Base-by-base conservation (phyloP, 2,329 filamentous ascomycete genomes). In the Diaporthe sp. region DNA sequence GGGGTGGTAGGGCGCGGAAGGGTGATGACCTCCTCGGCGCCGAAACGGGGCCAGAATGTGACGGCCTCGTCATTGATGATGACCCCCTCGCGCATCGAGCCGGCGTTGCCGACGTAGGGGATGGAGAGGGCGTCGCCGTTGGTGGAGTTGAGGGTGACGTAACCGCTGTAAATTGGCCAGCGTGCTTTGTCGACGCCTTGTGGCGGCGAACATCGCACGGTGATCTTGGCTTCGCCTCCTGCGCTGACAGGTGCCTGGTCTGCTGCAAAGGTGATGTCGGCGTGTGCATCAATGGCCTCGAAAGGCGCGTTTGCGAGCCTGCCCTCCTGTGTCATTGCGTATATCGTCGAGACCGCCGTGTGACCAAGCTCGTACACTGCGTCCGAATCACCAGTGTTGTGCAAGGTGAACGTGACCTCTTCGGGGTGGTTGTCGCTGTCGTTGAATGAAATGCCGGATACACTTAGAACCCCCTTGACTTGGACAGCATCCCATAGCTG, bases 401-500 rank as follows among this genome's bases (percentile, higher is more conserved):
- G 57, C 57, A 61, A 15, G 34, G 13, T 61, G 57, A 61, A 61
- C 0, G 57, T 61, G 22, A 61, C 34, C 22, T 61, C 53, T 34
- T 57, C 57, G 22, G 34, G 57, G 34, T 61, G 57, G 34, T 61
- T 25, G 57, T 39, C 57, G 57, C 57, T 61, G 57, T 61, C 57
- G 34, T 42, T 61, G 57, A 61, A 61, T 3, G 57, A 61, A n/a
- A 61, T 61, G 57, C 34, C 34, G 22, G 57, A 25, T 4, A 61
- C 57, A 39, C 34, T 61, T 3, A 61, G 12, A 5, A 61, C 13
- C 1, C 57, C 57, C 34, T 42, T 61, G 57, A 3, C 34, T 25
- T 61, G 57, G 19, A 34, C 57, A 61, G 57, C 57, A 61, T 61
- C 57, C 57, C 57, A 61, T 22, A 61, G 34, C 57, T 61, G 57